Percentiles rank a stretch among this genome's conserved stretches.
Evolutionary conservation across 2,329 filamentous ascomycete species (phyloP).

Genomic region (Domatiomyces catenatus): DNA sequence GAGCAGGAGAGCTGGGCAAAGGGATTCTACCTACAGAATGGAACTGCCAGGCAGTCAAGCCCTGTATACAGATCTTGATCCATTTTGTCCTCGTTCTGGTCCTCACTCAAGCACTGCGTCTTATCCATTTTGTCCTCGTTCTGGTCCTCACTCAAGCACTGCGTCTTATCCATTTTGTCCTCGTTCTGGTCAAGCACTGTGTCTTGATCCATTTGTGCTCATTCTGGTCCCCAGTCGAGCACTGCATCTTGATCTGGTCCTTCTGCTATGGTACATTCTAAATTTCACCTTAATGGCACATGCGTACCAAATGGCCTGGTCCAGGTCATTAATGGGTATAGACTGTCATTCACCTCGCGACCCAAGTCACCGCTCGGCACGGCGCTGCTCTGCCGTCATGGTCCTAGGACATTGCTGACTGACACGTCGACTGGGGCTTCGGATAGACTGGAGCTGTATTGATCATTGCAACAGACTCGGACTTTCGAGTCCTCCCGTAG

Average conservation of each 20-base stretch:
- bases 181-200: too few relatives aligned
- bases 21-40: not conserved
- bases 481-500: not conserved
- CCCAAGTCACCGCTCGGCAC: not conserved
- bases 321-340: not conserved
- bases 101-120: too few relatives aligned
- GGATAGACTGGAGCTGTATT: not conserved
- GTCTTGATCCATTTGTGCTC: too few relatives aligned
- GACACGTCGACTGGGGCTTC: not conserved
- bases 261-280: too few relatives aligned
- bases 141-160: too few relatives aligned
- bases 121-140: too few relatives aligned
- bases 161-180: too few relatives aligned
- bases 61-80: too few relatives aligned
- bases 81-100: too few relatives aligned
- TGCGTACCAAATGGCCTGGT: not conserved
- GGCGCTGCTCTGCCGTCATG: not conserved
- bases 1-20: not conserved
- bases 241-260: too few relatives aligned
- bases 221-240: too few relatives aligned
- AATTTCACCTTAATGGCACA: too few relatives aligned
- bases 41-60: not conserved
- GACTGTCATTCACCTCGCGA: not conserved
- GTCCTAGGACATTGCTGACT: not conserved
- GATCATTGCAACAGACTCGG: not conserved